These are phyloP conservation scores for Psilocybe cubensis DNA, from an alignment of 768 basidiomycete species.

Conservation along the genomic window DNA sequence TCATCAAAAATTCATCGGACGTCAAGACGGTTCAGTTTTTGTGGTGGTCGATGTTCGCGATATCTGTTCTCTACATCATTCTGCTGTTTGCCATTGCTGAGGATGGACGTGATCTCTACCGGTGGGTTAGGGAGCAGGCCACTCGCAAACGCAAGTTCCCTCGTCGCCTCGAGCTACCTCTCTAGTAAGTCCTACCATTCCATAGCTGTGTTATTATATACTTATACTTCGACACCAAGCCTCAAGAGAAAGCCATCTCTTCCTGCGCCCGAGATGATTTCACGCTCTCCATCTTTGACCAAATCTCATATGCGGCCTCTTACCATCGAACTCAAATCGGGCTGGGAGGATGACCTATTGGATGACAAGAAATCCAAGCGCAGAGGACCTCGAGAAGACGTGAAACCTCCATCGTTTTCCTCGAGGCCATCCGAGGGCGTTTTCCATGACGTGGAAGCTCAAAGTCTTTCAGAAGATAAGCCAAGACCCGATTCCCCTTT, in stretches of 20 bases:
- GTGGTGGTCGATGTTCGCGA: constrained; percentile 45
- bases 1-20: constrained; percentile 27
- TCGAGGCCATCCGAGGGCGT: background rate
- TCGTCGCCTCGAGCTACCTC: constrained; percentile 9
- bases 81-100: constrained; percentile 41
- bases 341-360: constrained; percentile 55
- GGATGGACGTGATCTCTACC: constrained; percentile 37
- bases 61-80: constrained; percentile 42
- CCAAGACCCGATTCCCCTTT: constrained; percentile 22
- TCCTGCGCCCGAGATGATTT: constrained; percentile 7
- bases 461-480: constrained; percentile 15
- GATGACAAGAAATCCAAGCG: constrained; percentile 33
- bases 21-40: constrained; percentile 27
- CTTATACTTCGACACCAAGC: background rate
- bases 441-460: constrained; percentile 6
- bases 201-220: no score
- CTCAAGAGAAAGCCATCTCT: background rate
- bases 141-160: constrained; percentile 5
- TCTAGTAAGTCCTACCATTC: constrained; percentile 22
- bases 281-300: constrained; percentile 22
- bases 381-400: constrained; percentile 10
- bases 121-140: constrained; percentile 32
- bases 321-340: constrained; percentile 45
- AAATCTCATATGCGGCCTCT: constrained; percentile 27
- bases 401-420: background rate